Evolutionary conservation across 1,284 basidiomycete species (phyloP).

Genomic region (Polyporus tsugae): DNA sequence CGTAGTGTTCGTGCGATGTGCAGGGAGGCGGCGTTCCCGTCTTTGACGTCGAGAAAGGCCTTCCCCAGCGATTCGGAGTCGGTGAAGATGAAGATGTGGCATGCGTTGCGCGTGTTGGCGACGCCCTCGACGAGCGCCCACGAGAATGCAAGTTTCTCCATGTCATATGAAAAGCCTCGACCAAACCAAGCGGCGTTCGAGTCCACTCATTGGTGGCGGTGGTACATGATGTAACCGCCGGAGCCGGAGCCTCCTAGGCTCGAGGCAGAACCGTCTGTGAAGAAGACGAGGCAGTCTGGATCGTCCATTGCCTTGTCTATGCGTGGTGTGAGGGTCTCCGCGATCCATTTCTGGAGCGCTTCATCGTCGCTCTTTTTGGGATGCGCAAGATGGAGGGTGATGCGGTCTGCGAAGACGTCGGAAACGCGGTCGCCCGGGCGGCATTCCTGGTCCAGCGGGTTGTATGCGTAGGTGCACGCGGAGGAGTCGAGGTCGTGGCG

Average conservation of each 20-base stretch:
- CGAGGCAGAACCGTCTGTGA: too few relatives aligned
- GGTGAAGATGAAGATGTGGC: too few relatives aligned
- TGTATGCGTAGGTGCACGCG: background rate
- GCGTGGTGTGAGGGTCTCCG: background rate
- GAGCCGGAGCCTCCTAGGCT: background rate
- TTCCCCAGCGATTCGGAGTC: background rate
- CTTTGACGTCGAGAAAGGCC: background rate
- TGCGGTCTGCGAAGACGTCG: background rate
- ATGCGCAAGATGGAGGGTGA: background rate
- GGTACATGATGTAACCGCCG: background rate
- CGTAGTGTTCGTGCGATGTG: background rate
- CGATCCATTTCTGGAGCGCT: background rate
- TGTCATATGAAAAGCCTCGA: background rate
- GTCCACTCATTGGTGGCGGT: background rate
- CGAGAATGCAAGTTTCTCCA: background rate
- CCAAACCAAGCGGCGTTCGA: background rate
- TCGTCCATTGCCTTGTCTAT: background rate
- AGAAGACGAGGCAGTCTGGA: too few relatives aligned
- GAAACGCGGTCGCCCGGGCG: background rate
- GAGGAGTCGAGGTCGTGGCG: background rate
- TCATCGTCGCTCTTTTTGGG: background rate
- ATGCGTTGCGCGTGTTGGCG: rapidly evolving
- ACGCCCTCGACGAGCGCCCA: background rate
- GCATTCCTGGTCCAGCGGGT: background rate
- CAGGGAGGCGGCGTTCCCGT: background rate